Conservation (phyloP, 1,284 basidiomycete species). For the Afroboletus lepidellus region DNA sequence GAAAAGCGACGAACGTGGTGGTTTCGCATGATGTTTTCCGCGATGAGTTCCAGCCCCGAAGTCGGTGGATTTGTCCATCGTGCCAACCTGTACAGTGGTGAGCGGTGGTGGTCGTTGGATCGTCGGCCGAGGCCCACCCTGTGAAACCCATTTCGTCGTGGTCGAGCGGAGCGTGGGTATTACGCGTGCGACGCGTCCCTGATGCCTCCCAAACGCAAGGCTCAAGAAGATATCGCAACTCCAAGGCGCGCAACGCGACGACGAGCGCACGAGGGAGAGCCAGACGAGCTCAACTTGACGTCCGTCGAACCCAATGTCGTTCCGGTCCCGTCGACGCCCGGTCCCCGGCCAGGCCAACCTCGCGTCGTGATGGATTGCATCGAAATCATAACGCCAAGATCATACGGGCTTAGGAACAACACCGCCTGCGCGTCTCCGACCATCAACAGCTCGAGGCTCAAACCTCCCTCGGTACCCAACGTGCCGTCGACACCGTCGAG, state of each 20-base stretch:
- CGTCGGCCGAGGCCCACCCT: no score
- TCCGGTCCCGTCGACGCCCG: constrained; percentile 32
- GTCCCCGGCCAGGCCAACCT: constrained; percentile 19
- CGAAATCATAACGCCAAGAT: constrained; percentile 36
- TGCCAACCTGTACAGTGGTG: constrained; percentile 50
- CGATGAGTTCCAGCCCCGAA: constrained; percentile 62
- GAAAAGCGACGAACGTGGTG: constrained; percentile 53
- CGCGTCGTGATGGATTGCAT: constrained; percentile 42
- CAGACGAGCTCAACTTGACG: constrained; percentile 39
- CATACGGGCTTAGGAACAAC: constrained; percentile 2
- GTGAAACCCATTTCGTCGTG: constrained; percentile 63
- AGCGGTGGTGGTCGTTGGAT: constrained; percentile 6
- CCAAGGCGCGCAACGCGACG: constrained; percentile 24
- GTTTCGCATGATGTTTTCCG: constrained; percentile 65
- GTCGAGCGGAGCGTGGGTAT: constrained; percentile 17
- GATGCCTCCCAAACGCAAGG: constrained; percentile 55
- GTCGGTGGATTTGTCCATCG: constrained; percentile 78
- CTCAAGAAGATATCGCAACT: constrained; percentile 19
- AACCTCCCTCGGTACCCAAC: not conserved
- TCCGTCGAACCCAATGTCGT: constrained; percentile 17
- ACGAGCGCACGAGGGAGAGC: constrained; percentile 17
- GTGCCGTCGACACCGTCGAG: constrained; percentile 26
- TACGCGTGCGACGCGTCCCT: constrained; percentile 21
- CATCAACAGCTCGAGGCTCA: constrained; percentile 2
- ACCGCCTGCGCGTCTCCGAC: constrained; percentile 16